Conservation (phyloP, 2,329 filamentous ascomycete species). For the Alternaria sp. region DNA sequence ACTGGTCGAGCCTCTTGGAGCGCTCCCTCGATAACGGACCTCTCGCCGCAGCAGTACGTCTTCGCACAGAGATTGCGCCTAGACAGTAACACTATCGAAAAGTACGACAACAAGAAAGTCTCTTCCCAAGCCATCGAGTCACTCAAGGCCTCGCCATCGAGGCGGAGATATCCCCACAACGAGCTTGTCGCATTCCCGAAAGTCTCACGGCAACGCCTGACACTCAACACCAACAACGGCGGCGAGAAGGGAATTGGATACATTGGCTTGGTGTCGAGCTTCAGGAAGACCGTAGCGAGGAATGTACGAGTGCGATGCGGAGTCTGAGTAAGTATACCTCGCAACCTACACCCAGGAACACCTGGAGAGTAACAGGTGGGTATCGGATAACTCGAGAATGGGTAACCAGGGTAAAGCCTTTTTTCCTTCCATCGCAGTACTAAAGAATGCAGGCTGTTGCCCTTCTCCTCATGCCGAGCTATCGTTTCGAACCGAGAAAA, state of each 20-base stretch:
- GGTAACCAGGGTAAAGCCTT: not conserved
- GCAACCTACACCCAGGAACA: not conserved
- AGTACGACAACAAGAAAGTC: not conserved
- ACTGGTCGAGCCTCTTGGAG: not conserved
- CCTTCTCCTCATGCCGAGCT: not conserved
- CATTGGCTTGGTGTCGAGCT: not conserved
- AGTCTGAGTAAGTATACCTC: not conserved
- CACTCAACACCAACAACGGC: not conserved
- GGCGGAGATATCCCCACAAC: not conserved
- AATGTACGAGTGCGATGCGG: not conserved
- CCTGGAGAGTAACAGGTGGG: not conserved
- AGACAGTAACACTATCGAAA: not conserved
- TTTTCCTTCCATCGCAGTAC: not conserved
- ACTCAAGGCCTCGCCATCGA: not conserved
- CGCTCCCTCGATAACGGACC: not conserved
- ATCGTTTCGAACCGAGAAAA: not conserved
- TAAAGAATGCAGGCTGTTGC: not conserved
- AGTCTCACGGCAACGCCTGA: not conserved
- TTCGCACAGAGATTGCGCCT: not conserved
- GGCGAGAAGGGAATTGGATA: not conserved
- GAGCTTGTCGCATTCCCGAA: not conserved
- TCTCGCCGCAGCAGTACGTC: not conserved
- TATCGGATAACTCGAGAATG: not conserved
- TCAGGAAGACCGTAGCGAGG: not conserved
- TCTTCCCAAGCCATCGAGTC: not conserved